Conservation (phyloP, 2,329 filamentous ascomycete genomes). For the Erysiphe pulchra region DNA sequence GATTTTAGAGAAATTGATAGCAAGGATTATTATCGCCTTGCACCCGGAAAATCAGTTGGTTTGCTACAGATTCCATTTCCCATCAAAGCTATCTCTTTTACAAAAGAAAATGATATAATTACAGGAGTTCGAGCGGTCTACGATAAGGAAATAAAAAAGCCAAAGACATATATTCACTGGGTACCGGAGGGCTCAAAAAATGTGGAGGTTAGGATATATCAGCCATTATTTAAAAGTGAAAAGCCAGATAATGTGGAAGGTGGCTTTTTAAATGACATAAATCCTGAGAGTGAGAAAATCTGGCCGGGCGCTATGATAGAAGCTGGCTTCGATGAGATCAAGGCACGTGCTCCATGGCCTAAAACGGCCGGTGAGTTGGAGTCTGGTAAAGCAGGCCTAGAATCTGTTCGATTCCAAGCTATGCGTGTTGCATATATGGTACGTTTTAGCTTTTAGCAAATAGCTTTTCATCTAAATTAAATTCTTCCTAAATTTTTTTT, state of each 20-base stretch:
- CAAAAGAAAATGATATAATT: slow-evolving; percentile 34
- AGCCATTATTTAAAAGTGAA: slow-evolving; percentile 64
- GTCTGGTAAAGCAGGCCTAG: slow-evolving; percentile 33
- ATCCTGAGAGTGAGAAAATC: slow-evolving; percentile 61
- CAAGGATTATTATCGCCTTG: slow-evolving; percentile 53
- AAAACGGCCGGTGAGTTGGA: slow-evolving; percentile 41
- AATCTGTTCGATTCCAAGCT: slow-evolving; percentile 72
- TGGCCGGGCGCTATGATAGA: slow-evolving; percentile 60
- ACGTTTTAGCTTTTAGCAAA: not conserved
- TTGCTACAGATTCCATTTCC: slow-evolving; percentile 45
- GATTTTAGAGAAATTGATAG: slow-evolving; percentile 54
- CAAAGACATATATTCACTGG: slow-evolving; percentile 82
- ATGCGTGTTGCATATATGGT: slow-evolving; percentile 54
- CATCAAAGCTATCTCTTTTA: slow-evolving; percentile 43
- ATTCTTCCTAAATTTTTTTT: too few species aligned
- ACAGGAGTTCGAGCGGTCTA: slow-evolving; percentile 39
- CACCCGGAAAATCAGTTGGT: slow-evolving; percentile 49
- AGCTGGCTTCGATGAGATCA: slow-evolving; percentile 57
- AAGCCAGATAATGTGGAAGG: slow-evolving; percentile 54
- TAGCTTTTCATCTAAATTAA: too few species aligned
- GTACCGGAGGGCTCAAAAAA: slow-evolving; percentile 43
- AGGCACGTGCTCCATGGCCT: slow-evolving; percentile 52
- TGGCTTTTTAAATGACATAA: slow-evolving; percentile 64
- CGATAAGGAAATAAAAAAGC: slow-evolving; percentile 44
- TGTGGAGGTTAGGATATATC: slow-evolving; percentile 56